Base-by-base conservation (phyloP, 306 rosid genomes). In the Herpetospermum pedunculosum region DNA sequence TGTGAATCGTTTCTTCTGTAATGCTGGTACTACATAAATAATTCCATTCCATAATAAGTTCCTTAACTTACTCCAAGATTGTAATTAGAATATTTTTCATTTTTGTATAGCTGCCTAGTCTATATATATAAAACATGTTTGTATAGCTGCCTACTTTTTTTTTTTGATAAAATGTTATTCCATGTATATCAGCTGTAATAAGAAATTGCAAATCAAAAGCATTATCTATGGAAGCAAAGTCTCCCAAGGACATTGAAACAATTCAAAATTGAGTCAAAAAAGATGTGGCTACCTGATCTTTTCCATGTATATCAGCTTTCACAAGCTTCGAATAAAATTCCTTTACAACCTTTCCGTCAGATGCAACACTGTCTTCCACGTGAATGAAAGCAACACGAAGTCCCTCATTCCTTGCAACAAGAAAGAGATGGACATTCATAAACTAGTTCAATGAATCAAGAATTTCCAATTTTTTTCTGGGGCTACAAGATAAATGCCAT, bases 381-480 rank as follows among this genome's bases (percentile, higher is more conserved):
- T 94, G 98, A 75, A 94, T 94, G 84, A 91, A 94, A 67, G 98
- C 98, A 83, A 94, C 98, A 59, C 98, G 96, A 71, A 94, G 97
- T 79, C 92, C 97, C 80, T 94, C 98, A 83, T 94, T 94, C 85
- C 98, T 94, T 80, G 76, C 28, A 79, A 72, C 74, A 77, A 72
- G 62, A 26, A 29, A 72, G 44, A 62, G 47, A 32, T 14, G 14
- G 63, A 70, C 35, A 44, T 44, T 69, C 4, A 41, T 8, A 44
- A 69, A 44, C 37, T 23, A 44, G 73, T 43, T 30, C 37, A 28
- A 16, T 1, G 8, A 23, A 23, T 41, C 72, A 67, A 67, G 52
- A 23, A 41, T 41, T 25, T 4, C 10, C 29, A 12, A 67, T 41
- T 47, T 14, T 29, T 32, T 21, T 26, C 15, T 8, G 13, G 52